Evolutionary conservation across 371 early-diverging fungal genomes (phyloP).

Genomic region (Massospora cicadina): DNA sequence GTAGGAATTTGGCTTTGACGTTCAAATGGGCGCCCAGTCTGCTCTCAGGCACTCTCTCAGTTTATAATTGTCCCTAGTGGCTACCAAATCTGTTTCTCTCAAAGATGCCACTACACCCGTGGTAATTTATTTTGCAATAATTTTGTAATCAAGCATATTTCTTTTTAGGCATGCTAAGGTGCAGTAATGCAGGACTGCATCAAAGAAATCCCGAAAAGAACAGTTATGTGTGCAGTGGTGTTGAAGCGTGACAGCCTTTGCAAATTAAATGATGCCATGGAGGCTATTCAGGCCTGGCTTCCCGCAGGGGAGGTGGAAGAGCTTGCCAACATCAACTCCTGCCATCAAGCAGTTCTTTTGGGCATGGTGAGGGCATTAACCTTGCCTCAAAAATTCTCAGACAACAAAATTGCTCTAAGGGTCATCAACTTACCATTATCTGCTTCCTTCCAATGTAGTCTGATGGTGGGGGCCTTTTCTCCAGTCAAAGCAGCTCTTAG

Average conservation of each 20-base stretch:
- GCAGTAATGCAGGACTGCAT: constrained; percentile 72
- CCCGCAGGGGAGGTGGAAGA: constrained; percentile 51
- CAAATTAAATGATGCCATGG: constrained; percentile 45
- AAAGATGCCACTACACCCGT: constrained; percentile 71
- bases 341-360: constrained; percentile 73
- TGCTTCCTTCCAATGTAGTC: constrained; percentile 85
- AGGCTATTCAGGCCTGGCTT: constrained; percentile 36
- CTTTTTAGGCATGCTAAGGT: constrained; percentile 42
- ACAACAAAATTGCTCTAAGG: constrained; percentile 61
- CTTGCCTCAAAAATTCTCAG: constrained; percentile 60
- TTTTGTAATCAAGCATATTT: too few species aligned
- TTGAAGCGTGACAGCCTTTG: constrained; percentile 50
- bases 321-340: constrained; percentile 79
- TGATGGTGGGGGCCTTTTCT: constrained; percentile 73
- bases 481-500: constrained; percentile 51
- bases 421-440: constrained; percentile 83
- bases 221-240: constrained; percentile 79
- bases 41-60: constrained; percentile 86
- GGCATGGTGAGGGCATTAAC: constrained; percentile 84
- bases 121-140: not conserved
- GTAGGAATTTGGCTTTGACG: constrained; percentile 51
- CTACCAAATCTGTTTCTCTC: constrained; percentile 52
- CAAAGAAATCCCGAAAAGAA: constrained; percentile 33
- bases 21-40: constrained; percentile 44
- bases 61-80: constrained; percentile 82